Base-by-base conservation (phyloP, 805 yeast genomes). In the Scheffersomyces amazonensis region DNA sequence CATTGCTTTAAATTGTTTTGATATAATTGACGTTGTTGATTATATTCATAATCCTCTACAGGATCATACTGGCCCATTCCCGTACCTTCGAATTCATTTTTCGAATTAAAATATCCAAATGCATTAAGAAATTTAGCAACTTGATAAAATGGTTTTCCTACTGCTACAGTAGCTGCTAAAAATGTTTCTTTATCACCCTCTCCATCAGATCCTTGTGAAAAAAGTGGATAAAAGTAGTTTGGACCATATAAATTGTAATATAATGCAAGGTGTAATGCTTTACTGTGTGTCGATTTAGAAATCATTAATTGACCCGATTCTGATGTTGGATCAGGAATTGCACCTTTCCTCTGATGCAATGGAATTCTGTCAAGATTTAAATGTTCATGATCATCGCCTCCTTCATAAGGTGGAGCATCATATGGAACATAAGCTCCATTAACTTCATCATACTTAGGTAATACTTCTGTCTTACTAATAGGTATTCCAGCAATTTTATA, bases 101-200 rank as follows among this genome's bases (percentile, higher is more conserved):
- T 37, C 2, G 42, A 33, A 37, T 56, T 42, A 40, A 66, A 55
- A 41, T 73, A 62, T 36, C 85, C 81, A 40, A 80, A 49, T 5
- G 82, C 83, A 31, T 68, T 60, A 48, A 80, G 65, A 43, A 64
- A 64, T 45, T 69, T 74, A 34, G 73, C 64, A 7, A 80, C 79
- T 53, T 78, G 83, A 52, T 80, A 79, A 44, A 66, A 79, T 1
- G 70, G 62, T 36, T 74, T 58, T 1, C 61, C 58, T 21, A 73
- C 60, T 9, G 72, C 75, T 21, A 71, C 68, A 2, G 87, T 83
- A 0, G 88, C 86, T 0, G 88, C 86, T 37, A 81, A 66, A 43
- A 82, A 81, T 0, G 91, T 83, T 47, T 84, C 91, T 52, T 84
- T 85, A 54, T 85, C 91, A 35, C 91, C 93, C 61, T 82, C 87